Base-by-base conservation (phyloP, 352 stramenopile genomes). In the Phytophthora citrophthora region DNA sequence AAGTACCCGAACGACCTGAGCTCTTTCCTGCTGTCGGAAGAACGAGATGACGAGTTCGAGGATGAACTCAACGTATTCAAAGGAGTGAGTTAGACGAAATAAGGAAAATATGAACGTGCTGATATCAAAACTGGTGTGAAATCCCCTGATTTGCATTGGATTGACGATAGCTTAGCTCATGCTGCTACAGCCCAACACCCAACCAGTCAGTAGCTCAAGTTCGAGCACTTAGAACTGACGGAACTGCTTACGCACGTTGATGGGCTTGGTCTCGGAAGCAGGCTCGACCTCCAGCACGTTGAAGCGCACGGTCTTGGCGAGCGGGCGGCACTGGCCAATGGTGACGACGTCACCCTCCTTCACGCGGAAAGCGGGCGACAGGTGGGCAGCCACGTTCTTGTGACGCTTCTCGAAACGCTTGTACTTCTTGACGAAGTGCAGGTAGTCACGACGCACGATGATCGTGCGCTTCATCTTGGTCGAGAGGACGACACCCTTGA, bases 401-500 rank as follows among this genome's bases (percentile, higher is more conserved):
- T 99, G 98, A 78, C 97, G 94, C 92, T 99, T 99, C 86, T 99
- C 97, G 81, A 99, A 99, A 97, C 96, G 95, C 70, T 96, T 96
- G 96, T 99, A 99, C 95, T 99, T 99, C 76, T 88, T 89, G 65
- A 99, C 96, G 83, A 97, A 99, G 86, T 99, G 97, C 64, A 99
- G 83, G 88, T 99, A 99, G 81, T 99, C 98, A 77, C 98, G 91
- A 88, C 98, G 95, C 59, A 99, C 97, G 71, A 99, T 97, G 77
- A 99, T 97, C 49, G 98, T 99, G 83, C 97, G 94, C 82, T 99
- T 99, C 98, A 99, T 99, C 94, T 99, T 99, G 80, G 89, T 99
- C 71, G 97, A 99, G 64, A 99, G 97, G 43, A 99, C 97, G 53
- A 99, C 89, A 66, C 97, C 98, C 90, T 99, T 99, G 51, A 99